Evolutionary conservation across 176 grass and related monocot species (phyloP), one percentile per base, ranked within the genome.

Genomic region (Carex cristatella): DNA sequence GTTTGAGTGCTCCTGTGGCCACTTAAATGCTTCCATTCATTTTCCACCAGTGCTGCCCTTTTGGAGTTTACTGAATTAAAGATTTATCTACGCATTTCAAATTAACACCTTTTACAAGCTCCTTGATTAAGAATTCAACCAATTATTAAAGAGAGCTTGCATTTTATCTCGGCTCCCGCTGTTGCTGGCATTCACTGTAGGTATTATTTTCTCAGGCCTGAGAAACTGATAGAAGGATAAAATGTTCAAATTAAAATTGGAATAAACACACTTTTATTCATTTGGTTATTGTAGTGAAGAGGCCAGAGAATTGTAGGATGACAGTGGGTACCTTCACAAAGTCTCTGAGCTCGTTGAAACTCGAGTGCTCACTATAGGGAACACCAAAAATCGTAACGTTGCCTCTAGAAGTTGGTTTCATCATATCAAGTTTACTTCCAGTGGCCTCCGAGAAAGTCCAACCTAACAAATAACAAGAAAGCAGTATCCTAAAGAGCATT

Each of bases 361-460:
- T 94, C 80, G 92, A 94, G 85, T 94, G 92, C 57, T 94, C 88
- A 0, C 92, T 94, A 79, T 94, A 94, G 86, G 92, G 92, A 46
- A 93, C 91, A 90, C 93, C 93, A 62, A 89, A 95, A 13, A 95
- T 91, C 65, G 90, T 92, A 35, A 92, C 35, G 9, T 73, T 89
- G 72, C 87, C 90, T 58, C 82, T 95, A 78, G 88, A 90, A 73
- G 83, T 91, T 78, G 90, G 93, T 79, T 91, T 95, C 51, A 95
- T 95, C 78, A 95, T 65, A 71, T 92, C 93, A 81, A 92, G 88
- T 46, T 94, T 85, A n/a, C 90, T 87, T 90, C 90, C 87, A 31
- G 73, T 84, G 61, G 79, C 19, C 85, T 76, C 87, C 15, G 90
- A 92, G 74, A 88, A 95, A 73, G 88, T 92, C 90, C 90, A 95